Evolutionary conservation across 768 basidiomycete species (phyloP).

Genomic region (Leccinum broughii): DNA sequence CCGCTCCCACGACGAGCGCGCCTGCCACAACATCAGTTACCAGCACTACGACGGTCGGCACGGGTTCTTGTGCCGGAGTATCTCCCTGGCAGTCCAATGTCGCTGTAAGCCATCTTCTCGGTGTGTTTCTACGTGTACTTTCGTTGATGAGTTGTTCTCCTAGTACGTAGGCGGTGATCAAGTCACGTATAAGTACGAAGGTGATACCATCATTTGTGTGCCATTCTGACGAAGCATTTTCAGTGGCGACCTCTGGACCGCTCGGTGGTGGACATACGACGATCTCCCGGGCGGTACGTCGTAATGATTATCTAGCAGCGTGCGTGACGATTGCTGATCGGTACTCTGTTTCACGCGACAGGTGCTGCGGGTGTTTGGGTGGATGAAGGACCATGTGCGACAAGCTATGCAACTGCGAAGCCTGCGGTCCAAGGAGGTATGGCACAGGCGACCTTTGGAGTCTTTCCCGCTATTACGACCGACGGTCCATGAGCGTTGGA

Average conservation of each 20-base stretch:
- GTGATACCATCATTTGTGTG: too few relatives aligned
- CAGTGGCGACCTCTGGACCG: conserved; percentile 52
- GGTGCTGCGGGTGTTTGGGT: conserved; percentile 21
- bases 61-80: conserved; percentile 41
- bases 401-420: conserved; percentile 6
- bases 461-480: background rate
- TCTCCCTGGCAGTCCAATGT: conserved; percentile 42
- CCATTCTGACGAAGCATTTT: background rate
- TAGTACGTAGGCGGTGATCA: conserved; percentile 48
- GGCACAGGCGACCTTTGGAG: conserved; percentile 5
- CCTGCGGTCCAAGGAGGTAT: background rate
- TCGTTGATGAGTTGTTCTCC: background rate
- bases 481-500: background rate
- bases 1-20: conserved; percentile 15
- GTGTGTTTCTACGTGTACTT: background rate
- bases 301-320: background rate
- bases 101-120: conserved; percentile 35
- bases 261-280: conserved; percentile 47
- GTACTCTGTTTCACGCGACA: background rate
- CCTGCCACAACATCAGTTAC: conserved; percentile 6
- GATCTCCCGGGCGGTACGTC: conserved; percentile 38
- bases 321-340: background rate
- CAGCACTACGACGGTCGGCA: conserved; percentile 11
- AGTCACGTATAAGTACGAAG: conserved; percentile 44
- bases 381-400: conserved; percentile 14